Evolutionary conservation across 2,329 filamentous ascomycete species (phyloP), one percentile per base, ranked within the genome.

Genomic region (Coniochaeta hoffmannii): DNA sequence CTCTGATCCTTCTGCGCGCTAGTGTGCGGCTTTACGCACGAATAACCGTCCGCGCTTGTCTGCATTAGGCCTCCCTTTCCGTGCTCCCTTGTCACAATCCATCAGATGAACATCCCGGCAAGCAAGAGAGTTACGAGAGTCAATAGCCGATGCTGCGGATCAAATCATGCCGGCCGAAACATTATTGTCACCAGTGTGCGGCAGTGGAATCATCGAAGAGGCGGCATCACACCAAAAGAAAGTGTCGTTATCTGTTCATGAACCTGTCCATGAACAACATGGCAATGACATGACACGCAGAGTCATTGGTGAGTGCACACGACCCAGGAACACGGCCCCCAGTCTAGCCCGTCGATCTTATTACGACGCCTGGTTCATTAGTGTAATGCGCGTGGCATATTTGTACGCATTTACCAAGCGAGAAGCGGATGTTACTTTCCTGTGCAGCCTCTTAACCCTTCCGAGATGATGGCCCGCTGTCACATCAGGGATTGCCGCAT

Each of bases 301-400:
- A n/a, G 30, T 32, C 12, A 50, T 15, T 36, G 53, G 19, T 32
- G 28, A 53, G 49, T 50, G n/a, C n/a, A 28, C 28, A 36, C 38
- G 60, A 57, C 55, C 59, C 56, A 60, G 58, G 55, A 51, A 57
- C 56, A 32, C 55, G 58, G 60, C 55, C 56, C 58, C 58, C 53
- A 46, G 57, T 56, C 50, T 59, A 56, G 53, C 54, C 41, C 58
- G 63, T 58, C 61, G 63, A 65, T 65, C 63, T 61, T 64, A 63
- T 54, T 56, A 56, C 30, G 46, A 17, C 55, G 56, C 60, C 58
- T 58, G 59, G 36, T 51, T 56, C 56, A 65, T 59, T 58, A 53
- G 26, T 46, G 41, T 58, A 53, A 46, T 46, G 41, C 22, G 24
- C 41, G 41, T 46, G 41, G 19, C 41, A 55, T 53, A 38, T 50